Evolutionary conservation across 495 filamentous ascomycete species (phyloP).

Genomic region (Aspergillus coremiiformis): DNA sequence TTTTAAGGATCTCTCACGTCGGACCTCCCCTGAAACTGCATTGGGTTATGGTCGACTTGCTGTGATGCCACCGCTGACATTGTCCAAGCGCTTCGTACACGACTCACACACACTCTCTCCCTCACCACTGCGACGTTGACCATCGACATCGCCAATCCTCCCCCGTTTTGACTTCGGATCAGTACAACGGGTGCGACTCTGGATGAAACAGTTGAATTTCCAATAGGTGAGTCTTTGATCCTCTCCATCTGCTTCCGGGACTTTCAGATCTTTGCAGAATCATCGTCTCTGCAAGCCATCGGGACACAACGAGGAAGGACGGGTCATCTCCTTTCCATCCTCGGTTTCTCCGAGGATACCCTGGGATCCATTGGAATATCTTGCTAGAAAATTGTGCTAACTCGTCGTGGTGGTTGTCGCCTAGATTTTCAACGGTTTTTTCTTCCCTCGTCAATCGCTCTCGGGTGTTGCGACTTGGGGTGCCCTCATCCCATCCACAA

Average conservation of each 20-base stretch:
- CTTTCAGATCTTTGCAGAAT: slow-evolving; percentile 28
- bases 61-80: slow-evolving; percentile 39
- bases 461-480: slow-evolving; percentile 39
- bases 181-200: slow-evolving; percentile 25
- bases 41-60: slow-evolving; percentile 16
- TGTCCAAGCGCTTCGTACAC: slow-evolving; percentile 39
- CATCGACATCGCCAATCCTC: slow-evolving; percentile 22
- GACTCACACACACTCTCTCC: slow-evolving; percentile 18
- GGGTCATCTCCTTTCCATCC: slow-evolving; percentile 18
- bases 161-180: slow-evolving; percentile 14
- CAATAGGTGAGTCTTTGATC: slow-evolving; percentile 31
- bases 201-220: slow-evolving; percentile 18
- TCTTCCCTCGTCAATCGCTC: slow-evolving; percentile 31
- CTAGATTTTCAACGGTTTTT: slow-evolving; percentile 24
- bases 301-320: slow-evolving; percentile 27
- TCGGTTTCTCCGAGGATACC: slow-evolving; percentile 9
- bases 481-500: slow-evolving; percentile 30
- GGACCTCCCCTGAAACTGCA: slow-evolving; percentile 21
- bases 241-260: slow-evolving; percentile 37
- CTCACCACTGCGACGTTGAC: slow-evolving; percentile 22
- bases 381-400: slow-evolving; percentile 25
- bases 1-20: slow-evolving; percentile 5
- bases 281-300: slow-evolving; percentile 24
- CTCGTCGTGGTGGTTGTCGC: slow-evolving; percentile 9
- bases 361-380: slow-evolving; percentile 10